A percentile compares a stretch with the other conserved stretches of the same genome.
Conservation (phyloP, 2,329 filamentous ascomycete genomes). For the Harringtonia lauricola region DNA sequence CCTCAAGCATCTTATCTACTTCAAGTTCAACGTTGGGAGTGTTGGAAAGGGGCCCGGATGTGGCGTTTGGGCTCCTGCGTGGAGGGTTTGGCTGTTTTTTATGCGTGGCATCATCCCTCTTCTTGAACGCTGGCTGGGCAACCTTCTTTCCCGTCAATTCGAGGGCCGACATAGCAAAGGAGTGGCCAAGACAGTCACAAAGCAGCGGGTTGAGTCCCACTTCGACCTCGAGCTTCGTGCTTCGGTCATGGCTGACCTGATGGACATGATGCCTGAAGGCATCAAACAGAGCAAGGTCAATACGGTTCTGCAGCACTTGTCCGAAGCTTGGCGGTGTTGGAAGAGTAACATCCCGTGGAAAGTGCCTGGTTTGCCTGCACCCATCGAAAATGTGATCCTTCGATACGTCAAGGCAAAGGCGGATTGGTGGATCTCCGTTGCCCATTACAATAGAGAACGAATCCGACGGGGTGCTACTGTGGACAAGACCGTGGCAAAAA, state of each 20-base stretch:
- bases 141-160: conserved; percentile 91
- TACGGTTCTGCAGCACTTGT: conserved; percentile 91
- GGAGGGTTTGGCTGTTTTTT: conserved; percentile 98
- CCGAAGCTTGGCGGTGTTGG: conserved; percentile 98
- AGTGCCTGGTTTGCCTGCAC: conserved; percentile 88
- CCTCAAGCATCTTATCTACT: conserved; percentile 97
- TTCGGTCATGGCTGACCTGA: conserved; percentile 96
- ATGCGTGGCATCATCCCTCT: conserved; percentile 97
- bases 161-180: conserved; percentile 98
- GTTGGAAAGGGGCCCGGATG: conserved; percentile 97
- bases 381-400: conserved; percentile 97
- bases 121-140: conserved; percentile 93
- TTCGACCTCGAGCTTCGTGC: conserved; percentile 95
- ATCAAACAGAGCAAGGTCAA: conserved; percentile 99
- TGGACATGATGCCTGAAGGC: conserved; percentile 99
- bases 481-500: conserved; percentile 98
- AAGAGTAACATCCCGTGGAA: conserved; percentile 99
- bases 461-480: conserved; percentile 94
- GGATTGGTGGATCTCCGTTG: conserved; percentile 99
- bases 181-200: conserved; percentile 97
- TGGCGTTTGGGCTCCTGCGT: conserved; percentile 97
- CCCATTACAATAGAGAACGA: conserved; percentile 96
- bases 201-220: conserved; percentile 97
- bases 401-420: conserved; percentile 99
- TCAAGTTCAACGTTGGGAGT: conserved; percentile 92